phyloP scores from a whole-genome alignment of 2,329 filamentous ascomycete genomes.

The Nannizziopsis arthrosporioides region DNA sequence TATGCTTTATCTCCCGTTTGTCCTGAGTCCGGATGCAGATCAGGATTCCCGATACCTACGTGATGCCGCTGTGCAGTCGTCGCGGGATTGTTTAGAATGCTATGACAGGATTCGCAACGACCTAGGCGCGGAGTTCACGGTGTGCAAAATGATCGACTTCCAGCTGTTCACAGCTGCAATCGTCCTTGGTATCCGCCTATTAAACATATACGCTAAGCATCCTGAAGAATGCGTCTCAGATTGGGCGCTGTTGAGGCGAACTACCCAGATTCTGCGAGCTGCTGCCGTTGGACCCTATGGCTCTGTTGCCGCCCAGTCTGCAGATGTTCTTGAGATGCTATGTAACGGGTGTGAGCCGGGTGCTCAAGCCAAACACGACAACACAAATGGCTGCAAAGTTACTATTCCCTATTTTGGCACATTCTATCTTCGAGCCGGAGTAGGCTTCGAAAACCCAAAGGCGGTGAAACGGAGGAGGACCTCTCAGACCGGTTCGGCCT shows the following conservation, averaged over 20 bases:
- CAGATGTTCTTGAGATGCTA: conserved; percentile 32
- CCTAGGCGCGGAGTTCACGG: conserved; percentile 16
- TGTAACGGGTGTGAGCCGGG: neutral
- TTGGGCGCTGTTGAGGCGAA: conserved; percentile 27
- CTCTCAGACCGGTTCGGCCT: neutral
- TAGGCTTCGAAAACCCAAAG: conserved; percentile 20
- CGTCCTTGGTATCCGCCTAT: conserved; percentile 35
- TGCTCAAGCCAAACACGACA: neutral
- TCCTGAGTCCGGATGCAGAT: conserved; percentile 31
- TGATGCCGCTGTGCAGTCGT: conserved; percentile 30
- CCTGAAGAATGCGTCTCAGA: conserved; percentile 28
- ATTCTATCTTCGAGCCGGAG: conserved; percentile 28
- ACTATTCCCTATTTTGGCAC: conserved; percentile 39
- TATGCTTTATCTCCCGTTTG: conserved; percentile 38
- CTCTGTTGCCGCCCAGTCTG: conserved; percentile 35
- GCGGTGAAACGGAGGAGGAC: neutral
- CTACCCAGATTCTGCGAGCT: conserved; percentile 25
- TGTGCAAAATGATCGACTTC: conserved; percentile 41
- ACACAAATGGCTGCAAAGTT: conserved; percentile 27
- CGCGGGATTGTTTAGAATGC: conserved; percentile 30
- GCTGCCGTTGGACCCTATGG: conserved; percentile 28
- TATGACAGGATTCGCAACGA: conserved; percentile 28
- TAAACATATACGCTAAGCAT: conserved; percentile 26
- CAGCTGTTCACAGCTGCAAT: conserved; percentile 38
- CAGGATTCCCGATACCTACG: conserved; percentile 31